Base-by-base conservation (phyloP, 768 basidiomycete genomes). In the Terana coerulea region DNA sequence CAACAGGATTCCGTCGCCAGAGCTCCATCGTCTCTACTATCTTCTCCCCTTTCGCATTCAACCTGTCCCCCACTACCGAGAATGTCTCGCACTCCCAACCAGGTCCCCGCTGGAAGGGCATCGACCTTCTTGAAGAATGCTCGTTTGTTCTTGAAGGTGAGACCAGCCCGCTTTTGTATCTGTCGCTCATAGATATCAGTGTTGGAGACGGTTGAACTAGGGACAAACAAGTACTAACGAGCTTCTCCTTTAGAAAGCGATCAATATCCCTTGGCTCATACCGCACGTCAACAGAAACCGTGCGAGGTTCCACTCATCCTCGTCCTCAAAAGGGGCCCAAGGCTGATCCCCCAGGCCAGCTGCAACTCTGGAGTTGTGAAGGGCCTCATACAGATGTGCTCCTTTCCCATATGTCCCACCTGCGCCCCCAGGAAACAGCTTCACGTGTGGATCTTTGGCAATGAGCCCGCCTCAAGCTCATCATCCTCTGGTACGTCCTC, bases 1-100 rank as follows among this genome's bases (percentile, higher is more conserved):
- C 65, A 0, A 75, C 19, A 7, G 71, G 53, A 54, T 74, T 64
- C 0, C 68, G 54, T n/a, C 47, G 58, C 52, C 67, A 74, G 0
- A 74, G 36, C 35, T 72, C 70, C 50, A 60, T 57, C 25, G 52
- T 51, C 56, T 73, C 64, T 2, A 28, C 36, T 40, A n/a, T 40
- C 15, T 15, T 40, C 3, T 49, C n/a, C 1, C 55, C 55, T 5
- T 5, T 43, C 19, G 52, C 56, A 19, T 56, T 58, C 11, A 54
- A 2, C 9, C 36, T 34, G 29, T 61, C 58, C 2, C 62, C 62
- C 6, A 12, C 21, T 5, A 37, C 49, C 26, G 53, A 51, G 1
- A 55, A 37, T 1, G 47, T n/a, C 40, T 60, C 56, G 19, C 57
- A 58, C 8, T 22, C 19, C 63, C 63, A 64, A 0, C 11, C 31